Percentiles rank a stretch among this genome's conserved stretches.
Evolutionary conservation across 2,329 filamentous ascomycete species (phyloP).

Genomic region (Pleurostoma richardsiae): DNA sequence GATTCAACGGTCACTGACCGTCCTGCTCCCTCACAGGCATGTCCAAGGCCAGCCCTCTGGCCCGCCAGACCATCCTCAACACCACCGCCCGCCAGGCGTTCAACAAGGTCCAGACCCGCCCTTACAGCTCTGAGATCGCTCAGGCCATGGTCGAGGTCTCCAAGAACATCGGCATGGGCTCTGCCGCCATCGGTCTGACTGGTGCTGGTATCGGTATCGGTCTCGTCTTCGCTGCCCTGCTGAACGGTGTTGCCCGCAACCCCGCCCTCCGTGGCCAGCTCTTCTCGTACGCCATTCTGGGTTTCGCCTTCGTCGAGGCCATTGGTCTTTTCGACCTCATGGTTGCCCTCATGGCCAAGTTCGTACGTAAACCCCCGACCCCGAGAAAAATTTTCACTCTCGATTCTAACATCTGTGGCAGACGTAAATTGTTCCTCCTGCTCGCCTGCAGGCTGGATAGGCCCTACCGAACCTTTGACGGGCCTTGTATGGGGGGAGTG

Average conservation of each 20-base stretch:
- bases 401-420: background rate
- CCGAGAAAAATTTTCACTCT: background rate
- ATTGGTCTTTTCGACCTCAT: slow-evolving; percentile 86
- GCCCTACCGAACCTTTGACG: slow-evolving; percentile 8
- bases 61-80: slow-evolving; percentile 68
- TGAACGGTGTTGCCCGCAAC: slow-evolving; percentile 90
- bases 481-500: slow-evolving; percentile 5
- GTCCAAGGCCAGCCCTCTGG: slow-evolving; percentile 58
- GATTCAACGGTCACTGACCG: background rate
- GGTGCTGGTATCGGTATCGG: slow-evolving; percentile 94
- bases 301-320: slow-evolving; percentile 93
- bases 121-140: slow-evolving; percentile 85
- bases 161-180: slow-evolving; percentile 86
- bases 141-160: slow-evolving; percentile 85
- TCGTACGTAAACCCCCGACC: slow-evolving; percentile 48
- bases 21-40: slow-evolving; percentile 34
- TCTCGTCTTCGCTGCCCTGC: slow-evolving; percentile 86
- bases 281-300: slow-evolving; percentile 93
- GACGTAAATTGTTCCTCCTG: slow-evolving; percentile 9
- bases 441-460: slow-evolving; percentile 5
- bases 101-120: slow-evolving; percentile 54
- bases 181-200: slow-evolving; percentile 86
- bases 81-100: slow-evolving; percentile 61
- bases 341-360: slow-evolving; percentile 93
- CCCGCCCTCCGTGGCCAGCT: slow-evolving; percentile 91